Conservation (phyloP, 2,329 filamentous ascomycete species). For the Cladosporium sp. region DNA sequence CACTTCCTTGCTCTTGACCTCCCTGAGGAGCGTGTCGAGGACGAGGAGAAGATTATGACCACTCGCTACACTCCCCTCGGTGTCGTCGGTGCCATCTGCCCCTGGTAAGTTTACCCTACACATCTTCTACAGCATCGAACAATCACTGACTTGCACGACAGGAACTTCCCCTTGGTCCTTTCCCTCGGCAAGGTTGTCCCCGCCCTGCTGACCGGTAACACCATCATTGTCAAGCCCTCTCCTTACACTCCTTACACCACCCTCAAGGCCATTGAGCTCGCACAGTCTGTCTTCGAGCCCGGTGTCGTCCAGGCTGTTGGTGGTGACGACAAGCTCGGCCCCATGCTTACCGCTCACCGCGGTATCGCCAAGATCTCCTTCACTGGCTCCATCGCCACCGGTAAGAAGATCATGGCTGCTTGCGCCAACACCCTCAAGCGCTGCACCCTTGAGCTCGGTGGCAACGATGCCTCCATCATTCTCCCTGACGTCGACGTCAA, state of each 20-base stretch:
- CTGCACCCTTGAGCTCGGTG: slow-evolving; percentile 63
- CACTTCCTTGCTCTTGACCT: slow-evolving; percentile 42
- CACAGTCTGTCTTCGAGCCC: slow-evolving; percentile 59
- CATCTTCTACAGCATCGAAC: not conserved
- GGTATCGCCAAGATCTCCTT: slow-evolving; percentile 65
- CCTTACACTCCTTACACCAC: slow-evolving; percentile 60
- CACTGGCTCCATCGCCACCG: slow-evolving; percentile 62
- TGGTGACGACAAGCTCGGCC: slow-evolving; percentile 63
- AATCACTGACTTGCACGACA: slow-evolving; percentile 7
- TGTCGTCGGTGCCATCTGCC: slow-evolving; percentile 50
- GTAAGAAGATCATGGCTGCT: slow-evolving; percentile 63
- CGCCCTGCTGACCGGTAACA: slow-evolving; percentile 55
- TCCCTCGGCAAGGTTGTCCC: slow-evolving; percentile 58
- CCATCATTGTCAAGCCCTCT: slow-evolving; percentile 43
- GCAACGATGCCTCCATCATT: slow-evolving; percentile 64
- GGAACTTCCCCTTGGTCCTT: slow-evolving; percentile 57
- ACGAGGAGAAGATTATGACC: slow-evolving; percentile 51
- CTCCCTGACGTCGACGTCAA: slow-evolving; percentile 60
- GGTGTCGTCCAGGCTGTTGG: slow-evolving; percentile 65
- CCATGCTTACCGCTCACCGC: slow-evolving; percentile 60
- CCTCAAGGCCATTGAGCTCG: slow-evolving; percentile 64
- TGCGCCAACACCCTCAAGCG: slow-evolving; percentile 61
- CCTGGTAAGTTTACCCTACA: slow-evolving; percentile 37
- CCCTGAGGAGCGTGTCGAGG: slow-evolving; percentile 46
- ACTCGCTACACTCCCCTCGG: slow-evolving; percentile 52